Percentiles rank a stretch among this genome's conserved stretches.
Conservation (phyloP, 148 eudicot species). For the Persicaria tinctoria region DNA sequence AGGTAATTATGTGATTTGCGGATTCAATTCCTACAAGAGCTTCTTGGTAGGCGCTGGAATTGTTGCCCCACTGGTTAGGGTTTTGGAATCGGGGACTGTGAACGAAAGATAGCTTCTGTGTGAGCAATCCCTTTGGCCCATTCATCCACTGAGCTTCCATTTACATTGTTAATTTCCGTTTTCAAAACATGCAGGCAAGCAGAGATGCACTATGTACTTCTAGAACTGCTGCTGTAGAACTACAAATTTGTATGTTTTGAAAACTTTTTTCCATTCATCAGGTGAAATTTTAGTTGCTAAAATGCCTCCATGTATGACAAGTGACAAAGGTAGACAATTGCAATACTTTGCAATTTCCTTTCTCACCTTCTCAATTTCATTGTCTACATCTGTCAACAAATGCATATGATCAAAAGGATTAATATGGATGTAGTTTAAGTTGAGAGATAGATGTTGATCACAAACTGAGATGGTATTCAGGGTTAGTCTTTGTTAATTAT, state of each 20-base stretch:
- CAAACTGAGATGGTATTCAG: no score
- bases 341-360: neutral
- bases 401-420: no score
- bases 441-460: no score
- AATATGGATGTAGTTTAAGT: no score
- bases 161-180: neutral
- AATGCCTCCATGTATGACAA: slow-evolving; percentile 15
- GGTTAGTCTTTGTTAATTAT: no score
- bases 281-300: slow-evolving; percentile 12
- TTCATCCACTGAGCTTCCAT: neutral
- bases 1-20: slow-evolving; percentile 34
- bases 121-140: slow-evolving; percentile 25
- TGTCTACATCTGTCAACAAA: neutral
- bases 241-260: slow-evolving; percentile 25
- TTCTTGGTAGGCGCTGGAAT: slow-evolving; percentile 43
- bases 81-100: slow-evolving; percentile 45
- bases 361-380: neutral
- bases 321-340: slow-evolving; percentile 11
- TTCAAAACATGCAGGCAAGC: slow-evolving; percentile 50
- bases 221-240: slow-evolving; percentile 82
- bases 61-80: slow-evolving; percentile 56
- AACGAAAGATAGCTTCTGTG: slow-evolving; percentile 29
- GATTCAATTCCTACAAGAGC: slow-evolving; percentile 29
- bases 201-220: slow-evolving; percentile 78
- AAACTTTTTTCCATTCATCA: slow-evolving; percentile 9